A percentile compares a stretch with the other conserved stretches of the same genome.
These are phyloP conservation scores for Ricinus communis DNA, from an alignment of 345 rosid species.

Conservation along the genomic window DNA sequence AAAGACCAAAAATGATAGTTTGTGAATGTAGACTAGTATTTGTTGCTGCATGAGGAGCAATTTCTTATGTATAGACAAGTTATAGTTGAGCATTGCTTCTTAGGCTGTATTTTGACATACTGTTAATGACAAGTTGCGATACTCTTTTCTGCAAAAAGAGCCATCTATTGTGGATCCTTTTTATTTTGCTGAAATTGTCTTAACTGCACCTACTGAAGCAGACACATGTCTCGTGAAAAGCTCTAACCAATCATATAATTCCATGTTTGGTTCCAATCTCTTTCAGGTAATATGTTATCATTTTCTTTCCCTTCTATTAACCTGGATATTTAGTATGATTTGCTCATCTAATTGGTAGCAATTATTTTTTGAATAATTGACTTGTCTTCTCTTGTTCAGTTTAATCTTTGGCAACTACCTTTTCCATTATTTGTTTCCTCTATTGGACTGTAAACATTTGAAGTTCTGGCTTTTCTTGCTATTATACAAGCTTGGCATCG, in stretches of 20 bases:
- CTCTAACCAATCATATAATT: neutral
- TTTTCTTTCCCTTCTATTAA: neutral
- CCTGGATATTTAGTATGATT: neutral
- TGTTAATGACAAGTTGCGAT: neutral
- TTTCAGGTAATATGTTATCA: neutral
- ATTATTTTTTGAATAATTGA: neutral
- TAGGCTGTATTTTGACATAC: neutral
- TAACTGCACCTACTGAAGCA: neutral
- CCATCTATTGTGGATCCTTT: neutral
- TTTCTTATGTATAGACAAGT: neutral
- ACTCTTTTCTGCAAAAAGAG: neutral
- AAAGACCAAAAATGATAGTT: slow-evolving; percentile 48
- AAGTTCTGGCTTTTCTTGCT: neutral
- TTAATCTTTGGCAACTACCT: neutral
- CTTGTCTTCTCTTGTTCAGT: neutral
- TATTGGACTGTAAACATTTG: neutral
- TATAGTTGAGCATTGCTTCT: neutral
- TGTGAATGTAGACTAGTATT: slow-evolving; percentile 3
- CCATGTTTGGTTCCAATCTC: neutral
- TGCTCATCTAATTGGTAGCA: neutral
- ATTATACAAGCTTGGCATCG: neutral
- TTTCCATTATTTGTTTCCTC: neutral
- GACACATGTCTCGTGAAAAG: neutral
- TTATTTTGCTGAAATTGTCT: slow-evolving; percentile 3
- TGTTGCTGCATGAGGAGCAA: slow-evolving; percentile 13